Conservation (phyloP, 345 rosid genomes). For the Citrus hindsii region DNA sequence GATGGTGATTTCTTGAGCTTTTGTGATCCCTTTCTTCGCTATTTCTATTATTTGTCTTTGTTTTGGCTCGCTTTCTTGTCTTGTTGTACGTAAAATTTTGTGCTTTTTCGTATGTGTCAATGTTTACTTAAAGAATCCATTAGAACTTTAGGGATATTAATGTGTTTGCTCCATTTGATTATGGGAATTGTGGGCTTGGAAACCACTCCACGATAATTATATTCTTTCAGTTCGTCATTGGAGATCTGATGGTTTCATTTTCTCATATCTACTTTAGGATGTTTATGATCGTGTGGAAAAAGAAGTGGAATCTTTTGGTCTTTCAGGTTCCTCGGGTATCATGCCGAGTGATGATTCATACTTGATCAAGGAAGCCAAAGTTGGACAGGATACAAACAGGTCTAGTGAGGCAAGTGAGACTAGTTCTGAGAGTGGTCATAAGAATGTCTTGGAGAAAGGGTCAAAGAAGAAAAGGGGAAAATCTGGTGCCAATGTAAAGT, state of each 20-base stretch:
- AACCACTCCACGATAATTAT: neutral
- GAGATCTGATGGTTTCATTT: constrained; percentile 19
- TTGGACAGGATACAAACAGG: constrained; percentile 39
- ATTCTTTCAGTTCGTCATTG: constrained; percentile 10
- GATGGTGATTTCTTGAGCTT: neutral
- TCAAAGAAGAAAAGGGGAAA: constrained; percentile 85
- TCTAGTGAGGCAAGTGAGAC: constrained; percentile 47
- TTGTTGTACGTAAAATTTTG: neutral
- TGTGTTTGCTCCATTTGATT: neutral
- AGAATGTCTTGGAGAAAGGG: constrained; percentile 54
- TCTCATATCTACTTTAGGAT: constrained; percentile 45
- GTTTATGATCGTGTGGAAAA: constrained; percentile 70
- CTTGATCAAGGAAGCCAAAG: constrained; percentile 41
- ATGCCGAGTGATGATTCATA: constrained; percentile 27
- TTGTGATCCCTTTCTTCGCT: neutral
- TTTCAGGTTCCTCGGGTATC: constrained; percentile 40
- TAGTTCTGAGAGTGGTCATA: constrained; percentile 38
- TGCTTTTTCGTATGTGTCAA: neutral
- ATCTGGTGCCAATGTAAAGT: constrained; percentile 46
- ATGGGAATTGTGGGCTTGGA: neutral
- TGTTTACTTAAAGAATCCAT: neutral
- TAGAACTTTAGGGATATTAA: neutral
- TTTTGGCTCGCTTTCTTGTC: neutral
- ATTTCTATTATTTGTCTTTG: neutral
- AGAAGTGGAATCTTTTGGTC: constrained; percentile 61